A percentile compares a stretch with the other conserved stretches of the same genome.
phyloP scores from a whole-genome alignment of 768 basidiomycete species.

The Guyanaporus albipodus region DNA sequence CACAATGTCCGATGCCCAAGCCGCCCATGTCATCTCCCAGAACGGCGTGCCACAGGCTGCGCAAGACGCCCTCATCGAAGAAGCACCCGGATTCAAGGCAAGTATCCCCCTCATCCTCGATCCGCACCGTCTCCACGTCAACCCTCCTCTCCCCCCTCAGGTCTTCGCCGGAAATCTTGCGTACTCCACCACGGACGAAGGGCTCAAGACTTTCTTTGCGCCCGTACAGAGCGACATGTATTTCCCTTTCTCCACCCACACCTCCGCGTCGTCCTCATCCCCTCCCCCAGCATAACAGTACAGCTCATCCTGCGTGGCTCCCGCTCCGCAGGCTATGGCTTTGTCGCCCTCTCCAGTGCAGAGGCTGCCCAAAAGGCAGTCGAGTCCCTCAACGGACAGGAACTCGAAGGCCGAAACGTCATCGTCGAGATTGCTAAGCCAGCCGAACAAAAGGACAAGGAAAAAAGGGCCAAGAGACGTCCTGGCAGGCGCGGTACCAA shows the following conservation, averaged over 20 bases:
- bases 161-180: slow-evolving; percentile 96
- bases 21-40: slow-evolving; percentile 76
- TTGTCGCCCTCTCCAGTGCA: slow-evolving; percentile 76
- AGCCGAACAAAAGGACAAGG: slow-evolving; percentile 75
- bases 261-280: slow-evolving; percentile 2
- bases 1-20: slow-evolving; percentile 89
- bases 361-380: slow-evolving; percentile 88
- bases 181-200: slow-evolving; percentile 90
- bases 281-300: slow-evolving; percentile 59
- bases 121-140: slow-evolving; percentile 15
- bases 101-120: slow-evolving; percentile 12
- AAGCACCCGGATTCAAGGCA: slow-evolving; percentile 81
- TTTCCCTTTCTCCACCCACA: slow-evolving; percentile 34
- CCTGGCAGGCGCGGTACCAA: slow-evolving; percentile 83
- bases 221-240: slow-evolving; percentile 86
- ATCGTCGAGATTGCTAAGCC: slow-evolving; percentile 94
- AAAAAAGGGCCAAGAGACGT: slow-evolving; percentile 73
- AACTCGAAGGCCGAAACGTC: slow-evolving; percentile 85
- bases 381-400: slow-evolving; percentile 78
- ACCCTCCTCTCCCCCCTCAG: slow-evolving; percentile 35
- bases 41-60: slow-evolving; percentile 80
- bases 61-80: slow-evolving; percentile 63
- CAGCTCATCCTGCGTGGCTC: slow-evolving; percentile 83
- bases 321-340: slow-evolving; percentile 90
- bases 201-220: slow-evolving; percentile 92